These are phyloP conservation scores for Nyssa sinensis DNA, from an alignment of 148 eudicot species.

Conservation along the genomic window DNA sequence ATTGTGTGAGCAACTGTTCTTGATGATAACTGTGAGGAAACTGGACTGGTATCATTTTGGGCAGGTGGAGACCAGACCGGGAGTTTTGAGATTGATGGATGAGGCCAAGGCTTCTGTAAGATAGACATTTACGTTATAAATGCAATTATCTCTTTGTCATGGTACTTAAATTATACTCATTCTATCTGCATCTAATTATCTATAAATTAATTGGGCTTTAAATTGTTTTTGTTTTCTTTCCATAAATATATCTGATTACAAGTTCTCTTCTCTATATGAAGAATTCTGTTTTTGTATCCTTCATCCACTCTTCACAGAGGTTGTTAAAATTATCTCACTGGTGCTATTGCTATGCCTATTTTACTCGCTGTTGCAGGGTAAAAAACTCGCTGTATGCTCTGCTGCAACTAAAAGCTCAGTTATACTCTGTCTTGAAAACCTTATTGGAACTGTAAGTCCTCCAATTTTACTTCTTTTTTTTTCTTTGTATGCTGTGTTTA, in stretches of 20 bases:
- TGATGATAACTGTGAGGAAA: slow-evolving; percentile 1
- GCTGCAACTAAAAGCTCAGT: slow-evolving; percentile 99
- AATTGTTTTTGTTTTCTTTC: not conserved
- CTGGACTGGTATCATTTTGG: slow-evolving; percentile 12
- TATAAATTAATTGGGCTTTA: not conserved
- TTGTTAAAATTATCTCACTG: not conserved
- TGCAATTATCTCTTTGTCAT: not conserved
- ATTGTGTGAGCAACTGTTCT: not conserved
- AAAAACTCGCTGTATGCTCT: slow-evolving; percentile 87
- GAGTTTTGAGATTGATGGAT: slow-evolving; percentile 96
- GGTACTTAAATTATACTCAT: not conserved
- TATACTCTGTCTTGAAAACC: slow-evolving; percentile 85
- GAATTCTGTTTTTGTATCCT: not conserved
- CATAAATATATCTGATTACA: not conserved
- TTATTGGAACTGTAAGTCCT: slow-evolving; percentile 74
- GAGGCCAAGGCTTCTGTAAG: slow-evolving; percentile 93
- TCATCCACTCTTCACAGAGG: not conserved
- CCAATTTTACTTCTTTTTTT: not conserved
- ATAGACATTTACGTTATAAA: slow-evolving; percentile 18
- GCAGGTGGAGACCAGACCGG: slow-evolving; percentile 95
- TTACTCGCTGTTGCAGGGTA: slow-evolving; percentile 49
- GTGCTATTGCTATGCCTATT: not conserved
- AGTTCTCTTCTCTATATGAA: not conserved
- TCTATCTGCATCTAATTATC: not conserved
- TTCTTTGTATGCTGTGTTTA: not conserved